Base-by-base conservation (phyloP, 2,329 filamentous ascomycete species). In the Aspergillus spinulosporus region DNA sequence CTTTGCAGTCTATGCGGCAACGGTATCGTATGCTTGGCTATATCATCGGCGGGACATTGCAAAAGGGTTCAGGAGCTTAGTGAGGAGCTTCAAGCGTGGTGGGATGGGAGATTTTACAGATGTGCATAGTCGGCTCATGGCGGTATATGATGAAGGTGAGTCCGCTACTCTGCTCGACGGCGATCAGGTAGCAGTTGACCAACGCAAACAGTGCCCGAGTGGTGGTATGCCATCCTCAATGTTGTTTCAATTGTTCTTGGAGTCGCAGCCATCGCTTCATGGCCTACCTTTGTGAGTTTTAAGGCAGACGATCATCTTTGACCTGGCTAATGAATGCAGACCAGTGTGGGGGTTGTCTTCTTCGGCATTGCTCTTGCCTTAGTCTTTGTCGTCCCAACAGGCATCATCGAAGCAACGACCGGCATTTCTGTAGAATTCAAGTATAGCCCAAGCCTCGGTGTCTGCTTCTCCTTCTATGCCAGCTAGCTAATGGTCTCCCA, bases 331-430 rank as follows among this genome's bases (percentile, higher is more conserved):
- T 21, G 21, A 21, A 21, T 21, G 21, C 21, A 49, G 26, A 52
- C 51, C 42, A 50, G 39, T 11, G 51, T 57, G 29, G 50, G 54
- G 11, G 49, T 45, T 6, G 40, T 57, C 5, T 50, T 57, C 34
- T 57, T 57, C 36, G 54, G 49, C 29, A 53, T 57, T 9, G 49
- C 32, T 2, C 31, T 57, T 4, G 50, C 49, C 4, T 21, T 57
- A 8, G 28, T 52, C 2, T 46, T 57, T 4, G 39, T 39, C 9
- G 48, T 57, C 15, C 54, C 54, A 1, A 52, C 50, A 11, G 54
- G 54, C n/a, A 57, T 57, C 29, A 50, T 57, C 14, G 52, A 57
- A 28, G 54, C 54, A 44, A 57, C 51, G 8, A 57, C 54, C 8
- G 51, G 51, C 5, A 52, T 51, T 6, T 34, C 48, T 9, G 54